Evolutionary conservation across 768 basidiomycete species (phyloP).

Genomic region (Mycena olivaceomarginata): DNA sequence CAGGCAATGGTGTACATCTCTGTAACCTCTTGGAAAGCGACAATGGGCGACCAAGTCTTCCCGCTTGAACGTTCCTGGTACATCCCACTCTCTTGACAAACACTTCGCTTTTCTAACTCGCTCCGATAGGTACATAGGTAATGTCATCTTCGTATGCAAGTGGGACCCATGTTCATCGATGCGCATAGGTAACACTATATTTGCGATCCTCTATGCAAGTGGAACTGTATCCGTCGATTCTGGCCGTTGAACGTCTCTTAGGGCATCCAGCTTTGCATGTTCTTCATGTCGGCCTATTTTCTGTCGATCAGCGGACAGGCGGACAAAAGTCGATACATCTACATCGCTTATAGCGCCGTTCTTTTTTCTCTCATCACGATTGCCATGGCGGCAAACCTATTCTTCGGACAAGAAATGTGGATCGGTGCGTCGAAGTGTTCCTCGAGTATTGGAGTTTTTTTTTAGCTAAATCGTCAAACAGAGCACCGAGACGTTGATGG

Average conservation of each 20-base stretch:
- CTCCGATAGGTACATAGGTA: conserved; percentile 2
- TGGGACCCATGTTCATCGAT: not conserved
- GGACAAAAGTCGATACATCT: conserved; percentile 22
- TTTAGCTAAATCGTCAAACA: not conserved
- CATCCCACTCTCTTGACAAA: not conserved
- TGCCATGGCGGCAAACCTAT: conserved; percentile 29
- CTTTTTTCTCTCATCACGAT: conserved; percentile 31
- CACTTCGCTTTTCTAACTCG: not conserved
- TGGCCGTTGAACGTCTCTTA: not conserved
- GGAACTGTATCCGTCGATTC: not conserved
- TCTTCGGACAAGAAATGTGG: conserved; percentile 23
- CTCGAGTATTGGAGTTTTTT: not conserved
- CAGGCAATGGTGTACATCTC: not conserved
- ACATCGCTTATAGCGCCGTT: conserved; percentile 25
- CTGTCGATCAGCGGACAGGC: conserved; percentile 10
- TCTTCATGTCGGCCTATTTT: conserved; percentile 34
- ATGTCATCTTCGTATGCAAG: conserved; percentile 30
- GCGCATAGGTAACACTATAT: conserved; percentile 26
- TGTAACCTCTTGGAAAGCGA: not conserved
- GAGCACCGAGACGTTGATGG: conserved; percentile 48
- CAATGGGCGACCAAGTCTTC: conserved; percentile 31
- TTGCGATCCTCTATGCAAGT: conserved; percentile 35
- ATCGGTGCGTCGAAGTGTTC: not conserved
- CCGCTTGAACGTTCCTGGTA: conserved; percentile 34
- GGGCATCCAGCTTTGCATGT: conserved; percentile 40